phyloP scores from a whole-genome alignment of 1,139 yeast species.

The Yamadazyma buinensis region DNA sequence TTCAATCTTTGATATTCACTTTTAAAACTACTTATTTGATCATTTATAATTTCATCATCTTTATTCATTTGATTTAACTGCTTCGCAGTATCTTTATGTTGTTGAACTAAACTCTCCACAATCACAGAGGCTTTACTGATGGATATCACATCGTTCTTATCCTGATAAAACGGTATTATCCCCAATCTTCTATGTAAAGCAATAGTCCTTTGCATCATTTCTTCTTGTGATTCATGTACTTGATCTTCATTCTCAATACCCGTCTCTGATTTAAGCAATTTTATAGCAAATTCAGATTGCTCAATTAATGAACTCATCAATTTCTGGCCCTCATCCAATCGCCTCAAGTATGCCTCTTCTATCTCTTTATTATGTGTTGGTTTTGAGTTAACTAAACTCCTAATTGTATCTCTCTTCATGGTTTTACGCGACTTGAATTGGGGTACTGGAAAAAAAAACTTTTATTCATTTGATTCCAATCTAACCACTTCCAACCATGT shows the following conservation, averaged over 20 bases:
- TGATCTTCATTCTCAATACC: constrained; percentile 9
- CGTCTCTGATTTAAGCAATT: constrained; percentile 11
- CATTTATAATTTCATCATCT: constrained; percentile 2
- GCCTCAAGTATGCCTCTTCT: constrained; percentile 21
- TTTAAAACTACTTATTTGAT: constrained; percentile 3
- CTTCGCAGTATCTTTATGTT: constrained; percentile 15
- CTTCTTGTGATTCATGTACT: background rate
- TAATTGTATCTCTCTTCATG: constrained; percentile 5
- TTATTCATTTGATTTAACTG: constrained; percentile 8
- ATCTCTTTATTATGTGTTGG: constrained; percentile 6
- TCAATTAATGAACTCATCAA: constrained; percentile 21
- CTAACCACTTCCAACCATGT: no score
- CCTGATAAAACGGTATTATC: constrained; percentile 29
- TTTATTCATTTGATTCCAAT: no score
- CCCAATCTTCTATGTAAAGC: constrained; percentile 27
- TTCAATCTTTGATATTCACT: constrained; percentile 4
- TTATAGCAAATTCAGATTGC: constrained; percentile 30
- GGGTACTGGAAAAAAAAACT: no score
- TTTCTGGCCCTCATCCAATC: constrained; percentile 26
- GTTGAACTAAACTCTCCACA: constrained; percentile 15
- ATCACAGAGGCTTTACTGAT: constrained; percentile 30
- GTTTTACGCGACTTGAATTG: no score
- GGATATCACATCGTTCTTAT: constrained; percentile 36
- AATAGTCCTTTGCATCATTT: constrained; percentile 13
- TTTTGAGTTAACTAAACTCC: constrained; percentile 4